Evolutionary conservation across 2,329 filamentous ascomycete species (phyloP), one percentile per base, ranked within the genome.

Genomic region (Clonostachys rosea): DNA sequence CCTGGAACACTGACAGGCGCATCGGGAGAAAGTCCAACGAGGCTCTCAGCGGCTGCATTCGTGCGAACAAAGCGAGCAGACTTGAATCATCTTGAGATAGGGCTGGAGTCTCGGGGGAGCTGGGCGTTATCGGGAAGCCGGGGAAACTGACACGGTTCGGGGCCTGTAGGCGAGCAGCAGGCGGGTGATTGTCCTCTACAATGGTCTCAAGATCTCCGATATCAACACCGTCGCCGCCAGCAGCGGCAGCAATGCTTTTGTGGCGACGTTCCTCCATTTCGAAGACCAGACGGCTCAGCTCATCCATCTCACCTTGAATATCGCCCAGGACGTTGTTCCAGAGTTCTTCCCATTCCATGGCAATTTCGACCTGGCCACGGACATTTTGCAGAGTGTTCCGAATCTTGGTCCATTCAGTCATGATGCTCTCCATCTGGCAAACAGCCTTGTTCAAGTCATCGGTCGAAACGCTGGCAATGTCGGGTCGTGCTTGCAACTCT

Each of bases 301-400:
- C 84, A 53, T 94, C 88, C 67, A 83, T 85, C 68, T 99, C 94
- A 52, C 86, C 83, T 45, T 91, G 89, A 51, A 97, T 96, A 62
- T 97, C 92, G 41, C 91, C 92, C 4, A 99, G 74, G 4, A 97
- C 92, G 53, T 81, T 89, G 57, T 90, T 90, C 92, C 94, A 97
- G 35, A 99, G 75, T 68, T 97, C 91, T 65, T 96, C 91, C 92
- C 92, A 99, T 62, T 99, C 94, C 91, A 97, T 95, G 42, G 94
- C 94, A 49, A 96, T 84, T 66, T 97, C 94, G 16, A 99, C 92
- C 61, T 97, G 92, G 43, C 81, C 81, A 63, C 95, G 95, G 47
- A 96, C 87, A 24, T 71, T 84, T 52, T 86, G 87, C 44, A 99
- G 71, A 2, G 87, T 86, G 40, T 73, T 75, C 57, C 90, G 87